These are phyloP conservation scores for Diaporthe destruens DNA, from an alignment of 2,329 filamentous ascomycete species.

Conservation along the genomic window DNA sequence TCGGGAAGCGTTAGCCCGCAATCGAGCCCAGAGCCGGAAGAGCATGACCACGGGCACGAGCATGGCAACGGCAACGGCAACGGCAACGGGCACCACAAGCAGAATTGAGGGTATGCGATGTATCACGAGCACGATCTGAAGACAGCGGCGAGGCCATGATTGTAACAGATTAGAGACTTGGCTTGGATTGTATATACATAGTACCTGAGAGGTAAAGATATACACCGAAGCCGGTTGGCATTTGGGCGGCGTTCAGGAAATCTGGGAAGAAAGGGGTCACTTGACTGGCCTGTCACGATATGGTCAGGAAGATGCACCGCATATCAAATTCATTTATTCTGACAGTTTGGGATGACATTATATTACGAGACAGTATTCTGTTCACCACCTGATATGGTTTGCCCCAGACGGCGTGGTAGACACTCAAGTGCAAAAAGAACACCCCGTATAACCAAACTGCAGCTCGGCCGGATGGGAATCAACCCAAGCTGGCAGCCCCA, in stretches of 20 bases:
- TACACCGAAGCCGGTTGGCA: slow-evolving; percentile 34
- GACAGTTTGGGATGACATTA: not conserved
- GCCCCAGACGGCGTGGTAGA: not conserved
- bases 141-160: not conserved
- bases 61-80: slow-evolving; percentile 52
- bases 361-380: not conserved
- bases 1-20: slow-evolving; percentile 69
- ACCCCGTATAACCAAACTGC: not conserved
- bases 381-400: slow-evolving; percentile 12
- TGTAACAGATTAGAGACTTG: slow-evolving; percentile 15
- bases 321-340: slow-evolving; percentile 15
- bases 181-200: slow-evolving; percentile 32
- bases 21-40: slow-evolving; percentile 72
- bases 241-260: slow-evolving; percentile 41
- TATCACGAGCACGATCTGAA: not conserved
- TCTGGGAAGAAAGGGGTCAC: slow-evolving; percentile 20
- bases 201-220: slow-evolving; percentile 26
- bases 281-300: slow-evolving; percentile 35
- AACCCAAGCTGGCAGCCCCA: not conserved
- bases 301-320: slow-evolving; percentile 11
- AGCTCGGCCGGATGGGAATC: slow-evolving; percentile 24
- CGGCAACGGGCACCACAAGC: slow-evolving; percentile 44
- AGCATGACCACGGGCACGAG: slow-evolving; percentile 59
- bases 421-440: not conserved
- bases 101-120: slow-evolving; percentile 6